These are phyloP conservation scores for Ganoderma meredithae DNA, from an alignment of 1,284 basidiomycete genomes.

Conservation along the genomic window DNA sequence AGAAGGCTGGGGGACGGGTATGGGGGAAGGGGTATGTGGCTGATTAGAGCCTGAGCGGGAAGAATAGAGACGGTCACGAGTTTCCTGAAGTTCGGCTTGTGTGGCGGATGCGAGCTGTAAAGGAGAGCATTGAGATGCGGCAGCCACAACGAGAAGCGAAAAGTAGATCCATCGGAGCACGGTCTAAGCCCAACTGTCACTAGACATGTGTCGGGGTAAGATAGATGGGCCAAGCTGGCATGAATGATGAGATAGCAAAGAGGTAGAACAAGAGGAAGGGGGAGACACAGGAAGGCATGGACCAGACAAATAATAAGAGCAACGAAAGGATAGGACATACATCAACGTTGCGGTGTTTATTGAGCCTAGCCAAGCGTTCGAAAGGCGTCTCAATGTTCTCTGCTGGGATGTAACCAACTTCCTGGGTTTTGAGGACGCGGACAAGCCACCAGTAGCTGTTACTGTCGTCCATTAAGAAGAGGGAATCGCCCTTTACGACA, in stretches of 20 bases:
- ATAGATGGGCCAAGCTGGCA: not conserved
- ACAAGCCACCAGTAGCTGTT: constrained; percentile 99
- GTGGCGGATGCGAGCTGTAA: constrained; percentile 77
- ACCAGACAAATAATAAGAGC: not conserved
- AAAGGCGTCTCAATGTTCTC: constrained; percentile 99
- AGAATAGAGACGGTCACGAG: constrained; percentile 59
- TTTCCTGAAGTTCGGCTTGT: constrained; percentile 63
- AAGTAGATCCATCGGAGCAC: not conserved
- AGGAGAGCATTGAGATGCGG: not conserved
- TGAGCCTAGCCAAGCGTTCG: constrained; percentile 92
- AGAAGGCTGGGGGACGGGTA: constrained; percentile 42
- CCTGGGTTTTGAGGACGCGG: constrained; percentile 95
- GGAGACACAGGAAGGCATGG: not conserved
- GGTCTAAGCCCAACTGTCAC: not conserved
- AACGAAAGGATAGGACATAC: constrained; percentile 55
- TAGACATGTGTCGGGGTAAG: not conserved
- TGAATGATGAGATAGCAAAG: not conserved
- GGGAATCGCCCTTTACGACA: constrained; percentile 94
- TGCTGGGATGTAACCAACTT: constrained; percentile 99
- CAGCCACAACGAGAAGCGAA: not conserved
- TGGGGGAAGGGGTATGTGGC: constrained; percentile 53
- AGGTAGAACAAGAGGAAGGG: not conserved
- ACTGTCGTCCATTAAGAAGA: constrained; percentile 94
- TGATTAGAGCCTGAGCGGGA: constrained; percentile 55
- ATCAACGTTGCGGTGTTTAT: constrained; percentile 98